Evolutionary conservation across 768 basidiomycete species (phyloP), one percentile per base, ranked within the genome.

Genomic region (Tricholoma sp.): DNA sequence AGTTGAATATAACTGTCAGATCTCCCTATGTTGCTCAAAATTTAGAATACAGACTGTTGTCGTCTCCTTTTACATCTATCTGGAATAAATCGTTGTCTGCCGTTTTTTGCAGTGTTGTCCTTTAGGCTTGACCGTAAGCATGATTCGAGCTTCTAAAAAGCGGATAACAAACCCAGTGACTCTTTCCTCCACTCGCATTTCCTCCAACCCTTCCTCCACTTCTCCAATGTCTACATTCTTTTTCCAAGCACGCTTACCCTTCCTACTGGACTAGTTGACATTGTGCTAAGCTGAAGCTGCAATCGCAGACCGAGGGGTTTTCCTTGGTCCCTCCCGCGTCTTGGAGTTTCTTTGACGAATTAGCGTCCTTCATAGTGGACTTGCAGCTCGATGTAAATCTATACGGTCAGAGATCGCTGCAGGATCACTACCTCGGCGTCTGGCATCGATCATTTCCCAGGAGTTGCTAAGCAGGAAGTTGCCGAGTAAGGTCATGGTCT

Each of bases 221-320:
- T 84, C 85, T 24, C 83, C 81, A 50, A 96, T 80, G 67, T 96
- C 85, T 52, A 96, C 86, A 70, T 97, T 91, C 74, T 97, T 96
- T 67, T 94, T 73, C 94, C 94, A 96, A 48, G 94, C 84, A 55
- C 82, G 84, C 69, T 96, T 96, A n/a, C 93, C 91, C 69, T 93
- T 96, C 56, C 94, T 76, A 63, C 87, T 90, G 0, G 84, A 70
- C 69, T 95, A 93, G 18, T 70, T n/a, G n/a, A n/a, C n/a, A n/a
- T n/a, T 78, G 52, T 76, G 80, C 57, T 88, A 83, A 1, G 83
- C 76, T 0, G 84, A 83, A 0, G 84, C 85, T 4, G 84, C 84
- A 12, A 78, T 55, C 1, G 63, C 51, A 4, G 77, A 72, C 39
- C 66, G 65, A 48, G 58, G 51, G 5, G 52, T 55, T 47, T 64